Evolutionary conservation across 208 protist genomes (phyloP), one percentile per base, ranked within the genome.

Genomic region (Trypanosoma cruzi): DNA sequence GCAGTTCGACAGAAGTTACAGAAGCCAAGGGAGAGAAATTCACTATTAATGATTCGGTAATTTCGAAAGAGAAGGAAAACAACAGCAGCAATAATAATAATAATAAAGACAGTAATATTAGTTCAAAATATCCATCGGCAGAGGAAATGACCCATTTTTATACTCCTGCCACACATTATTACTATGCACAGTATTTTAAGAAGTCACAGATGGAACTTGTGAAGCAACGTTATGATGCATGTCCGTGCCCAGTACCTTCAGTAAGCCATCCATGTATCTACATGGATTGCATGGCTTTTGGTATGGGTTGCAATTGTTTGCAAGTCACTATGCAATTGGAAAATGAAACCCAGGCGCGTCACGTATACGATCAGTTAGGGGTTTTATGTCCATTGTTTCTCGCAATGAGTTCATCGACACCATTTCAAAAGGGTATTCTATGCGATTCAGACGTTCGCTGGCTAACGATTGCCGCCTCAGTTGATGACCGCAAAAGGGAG

Each of bases 221-320:
- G 42, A 82, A 83, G 68, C 74, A 89, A 73, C 83, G 87, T 31
- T 95, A 93, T 78, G 77, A 93, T 63, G 85, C 86, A 14, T 94
- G 86, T 70, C 85, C 81, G 11, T 95, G 85, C 67, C 92, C 88
- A 26, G 79, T 94, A 37, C 85, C 87, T 4, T 96, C 89, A 31
- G 88, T 93, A 18, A 88, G 71, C 68, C 90, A 94, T 76, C 95
- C 93, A 6, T 96, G 85, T 66, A 98, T 99, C 52, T 98, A 99
- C 78, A 99, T 99, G 98, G 99, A 99, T 79, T 98, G 97, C 77
- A 99, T 99, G 99, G 98, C 94, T 3, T 99, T 99, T 80, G 99
- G 99, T 49, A 99, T 99, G 99, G 99, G 99, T 34, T 86, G 74
- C 72, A 97, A 91, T 76, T 99, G 98, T 65, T 77, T 99, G n/a